Base-by-base conservation (phyloP, 352 stramenopile genomes). In the Globisporangium cylindrosporum region DNA sequence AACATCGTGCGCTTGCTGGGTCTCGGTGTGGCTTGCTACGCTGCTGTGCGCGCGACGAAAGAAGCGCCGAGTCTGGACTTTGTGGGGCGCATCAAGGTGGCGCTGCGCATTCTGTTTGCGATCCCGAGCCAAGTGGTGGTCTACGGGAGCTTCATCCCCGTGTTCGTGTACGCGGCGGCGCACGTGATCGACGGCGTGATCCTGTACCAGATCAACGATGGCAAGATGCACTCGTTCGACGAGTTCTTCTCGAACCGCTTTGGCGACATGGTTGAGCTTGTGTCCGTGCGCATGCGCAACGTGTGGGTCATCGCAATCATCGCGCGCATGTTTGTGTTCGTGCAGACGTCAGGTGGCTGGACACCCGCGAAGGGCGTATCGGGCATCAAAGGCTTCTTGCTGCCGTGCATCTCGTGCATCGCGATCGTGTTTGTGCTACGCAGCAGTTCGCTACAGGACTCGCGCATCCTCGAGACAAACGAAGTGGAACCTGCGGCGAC, bases 161-260 rank as follows among this genome's bases (percentile, higher is more conserved):
- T 83, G 49, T 69, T 84, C 41, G 55, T 80, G 24, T 87, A 85
- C 62, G 73, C 79, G 15, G 79, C 73, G 46, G 79, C 77, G 14
- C 77, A 87, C 57, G 64, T 82, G 18, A 83, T 87, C 46, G 79
- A 87, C 51, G 77, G 73, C 1, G 70, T 85, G 60, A 80, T 87
- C 24, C 55, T 82, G 43, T 87, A 87, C 63, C 73, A 84, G 64
- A 68, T 85, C 53, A 76, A 87, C 70, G 75, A 84, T 48, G 66
- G 70, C 32, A 66, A 69, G 54, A 80, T 78, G 54, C 64, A 78
- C 34, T 79, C 68, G 65, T 41, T 75, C 55, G 25, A 68, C 58
- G 53, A 62, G 25, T 75, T 72, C 57, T 66, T 78, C 48, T 54
- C 70, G 14, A 80, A 79, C 62, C 71, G 58, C n/a, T 77, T 87